phyloP scores from a whole-genome alignment of 2,329 filamentous ascomycete species.

The Cercospora canescens region DNA sequence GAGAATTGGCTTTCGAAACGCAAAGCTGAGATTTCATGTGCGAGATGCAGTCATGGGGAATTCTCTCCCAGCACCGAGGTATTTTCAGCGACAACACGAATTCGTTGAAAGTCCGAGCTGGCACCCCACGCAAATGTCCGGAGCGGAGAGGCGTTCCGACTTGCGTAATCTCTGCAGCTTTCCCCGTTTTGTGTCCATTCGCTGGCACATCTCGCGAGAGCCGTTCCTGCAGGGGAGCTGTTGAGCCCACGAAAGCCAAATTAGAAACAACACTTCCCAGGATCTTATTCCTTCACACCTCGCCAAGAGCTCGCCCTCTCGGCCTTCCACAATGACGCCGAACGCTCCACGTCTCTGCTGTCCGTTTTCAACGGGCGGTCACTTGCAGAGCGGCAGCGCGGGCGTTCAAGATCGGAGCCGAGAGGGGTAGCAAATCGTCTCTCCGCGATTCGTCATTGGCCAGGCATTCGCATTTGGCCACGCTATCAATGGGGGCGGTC shows the following conservation, averaged over 20 bases:
- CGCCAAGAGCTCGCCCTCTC: constrained; percentile 1
- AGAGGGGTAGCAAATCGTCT: background rate
- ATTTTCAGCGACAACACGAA: background rate
- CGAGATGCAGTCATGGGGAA: too few species aligned
- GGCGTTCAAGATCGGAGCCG: background rate
- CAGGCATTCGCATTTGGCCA: background rate
- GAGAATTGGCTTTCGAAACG: background rate
- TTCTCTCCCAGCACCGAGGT: background rate
- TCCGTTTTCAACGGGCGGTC: background rate
- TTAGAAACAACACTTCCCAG: background rate
- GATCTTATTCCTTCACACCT: background rate
- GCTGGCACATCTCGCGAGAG: background rate
- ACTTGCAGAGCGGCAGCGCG: background rate
- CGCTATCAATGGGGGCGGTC: background rate
- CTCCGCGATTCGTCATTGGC: background rate
- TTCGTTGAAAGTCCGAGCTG: constrained; percentile 3
- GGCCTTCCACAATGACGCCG: background rate
- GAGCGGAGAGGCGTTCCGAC: background rate
- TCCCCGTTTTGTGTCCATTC: background rate
- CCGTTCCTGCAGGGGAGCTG: background rate
- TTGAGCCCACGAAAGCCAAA: background rate
- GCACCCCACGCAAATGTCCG: constrained; percentile 5
- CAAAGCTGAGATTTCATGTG: background rate
- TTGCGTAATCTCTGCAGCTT: constrained; percentile 5
- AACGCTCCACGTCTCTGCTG: background rate